These are phyloP conservation scores for Suillus subluteus DNA, from an alignment of 768 basidiomycete genomes.

Conservation along the genomic window DNA sequence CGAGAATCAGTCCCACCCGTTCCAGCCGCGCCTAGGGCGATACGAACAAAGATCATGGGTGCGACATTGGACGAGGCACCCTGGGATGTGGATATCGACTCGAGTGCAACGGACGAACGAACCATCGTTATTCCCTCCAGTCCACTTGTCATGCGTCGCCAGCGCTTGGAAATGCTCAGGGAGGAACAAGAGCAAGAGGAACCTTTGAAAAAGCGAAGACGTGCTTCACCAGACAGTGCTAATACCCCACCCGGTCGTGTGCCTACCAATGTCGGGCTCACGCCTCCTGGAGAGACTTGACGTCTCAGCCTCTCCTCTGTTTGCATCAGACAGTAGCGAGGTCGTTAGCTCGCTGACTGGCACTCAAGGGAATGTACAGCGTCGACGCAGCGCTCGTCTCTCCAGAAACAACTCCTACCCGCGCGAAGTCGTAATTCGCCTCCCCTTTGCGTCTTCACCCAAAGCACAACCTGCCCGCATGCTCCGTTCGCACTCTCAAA, in stretches of 20 bases:
- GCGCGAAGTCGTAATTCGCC: constrained; percentile 22
- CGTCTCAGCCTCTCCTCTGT: constrained; percentile 28
- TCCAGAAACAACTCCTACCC: constrained; percentile 4
- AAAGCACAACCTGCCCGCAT: constrained; percentile 22
- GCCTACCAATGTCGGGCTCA: constrained; percentile 17
- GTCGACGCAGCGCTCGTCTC: constrained; percentile 31
- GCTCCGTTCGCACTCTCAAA: constrained; percentile 32
- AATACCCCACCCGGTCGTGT: not conserved
- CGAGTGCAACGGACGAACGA: constrained; percentile 22
- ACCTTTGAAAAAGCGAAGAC: constrained; percentile 13
- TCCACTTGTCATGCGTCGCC: constrained; percentile 27
- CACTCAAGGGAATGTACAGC: constrained; percentile 13
- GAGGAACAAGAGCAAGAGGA: constrained; percentile 32
- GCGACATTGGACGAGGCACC: not conserved
- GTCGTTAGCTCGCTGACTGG: not conserved
- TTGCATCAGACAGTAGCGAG: constrained; percentile 16
- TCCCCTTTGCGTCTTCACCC: constrained; percentile 28
- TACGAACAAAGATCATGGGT: not conserved
- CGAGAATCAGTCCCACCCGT: not conserved
- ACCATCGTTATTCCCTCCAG: constrained; percentile 24
- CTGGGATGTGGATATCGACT: constrained; percentile 12
- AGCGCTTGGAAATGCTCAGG: constrained; percentile 22
- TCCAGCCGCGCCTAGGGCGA: not conserved
- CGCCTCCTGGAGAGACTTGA: constrained; percentile 32
- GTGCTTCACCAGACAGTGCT: not conserved